A percentile compares a stretch with the other conserved stretches of the same genome.
Evolutionary conservation across 129 eudicot genomes (phyloP).

Genomic region (Arctium lappa): DNA sequence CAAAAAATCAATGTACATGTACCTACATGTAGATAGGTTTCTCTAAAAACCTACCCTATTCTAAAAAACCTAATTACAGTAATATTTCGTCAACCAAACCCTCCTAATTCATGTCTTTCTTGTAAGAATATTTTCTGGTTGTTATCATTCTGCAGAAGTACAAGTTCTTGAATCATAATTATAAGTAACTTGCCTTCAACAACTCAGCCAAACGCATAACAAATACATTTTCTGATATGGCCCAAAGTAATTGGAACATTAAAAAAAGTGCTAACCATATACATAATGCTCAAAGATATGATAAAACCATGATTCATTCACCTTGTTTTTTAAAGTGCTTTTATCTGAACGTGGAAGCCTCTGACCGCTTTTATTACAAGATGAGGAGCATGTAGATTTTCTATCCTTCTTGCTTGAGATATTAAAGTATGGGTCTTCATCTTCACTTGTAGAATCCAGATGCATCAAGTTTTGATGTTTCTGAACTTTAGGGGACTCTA

Average conservation of each 20-base stretch:
- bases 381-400: conserved; percentile 17
- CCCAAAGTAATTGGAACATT: neutral
- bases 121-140: neutral
- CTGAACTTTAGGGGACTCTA: conserved; percentile 44
- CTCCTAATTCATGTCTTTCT: neutral
- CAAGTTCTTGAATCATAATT: neutral
- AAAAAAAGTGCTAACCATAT: neutral
- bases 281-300: neutral
- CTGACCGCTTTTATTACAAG: conserved; percentile 27
- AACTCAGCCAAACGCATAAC: conserved; percentile 1
- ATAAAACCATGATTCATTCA: conserved; percentile 23
- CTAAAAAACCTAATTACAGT: neutral
- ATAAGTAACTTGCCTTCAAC: neutral
- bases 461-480: conserved; percentile 42
- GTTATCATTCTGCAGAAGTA: neutral
- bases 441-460: conserved; percentile 77
- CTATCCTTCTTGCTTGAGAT: conserved; percentile 25
- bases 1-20: neutral
- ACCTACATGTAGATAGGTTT: neutral
- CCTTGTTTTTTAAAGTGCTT: conserved; percentile 39
- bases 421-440: conserved; percentile 43
- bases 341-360: conserved; percentile 11
- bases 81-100: neutral
- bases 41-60: neutral
- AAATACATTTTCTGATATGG: neutral